A percentile compares a stretch with the other conserved stretches of the same genome.
Conservation (phyloP, 306 rosid genomes). For the Cyclanthera cordifolia region DNA sequence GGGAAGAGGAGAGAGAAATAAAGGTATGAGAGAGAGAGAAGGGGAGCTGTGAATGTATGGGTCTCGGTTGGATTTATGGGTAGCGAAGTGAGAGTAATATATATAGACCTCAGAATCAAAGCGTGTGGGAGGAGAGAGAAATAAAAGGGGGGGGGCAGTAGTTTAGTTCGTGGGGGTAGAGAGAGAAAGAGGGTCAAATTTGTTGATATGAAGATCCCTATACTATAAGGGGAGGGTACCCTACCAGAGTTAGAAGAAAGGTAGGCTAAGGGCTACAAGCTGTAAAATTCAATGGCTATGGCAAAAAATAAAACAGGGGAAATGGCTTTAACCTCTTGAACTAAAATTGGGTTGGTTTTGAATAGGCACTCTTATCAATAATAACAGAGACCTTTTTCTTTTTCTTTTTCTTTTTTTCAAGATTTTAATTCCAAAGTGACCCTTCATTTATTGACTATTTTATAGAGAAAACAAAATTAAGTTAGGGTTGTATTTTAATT, state of each 20-base stretch:
- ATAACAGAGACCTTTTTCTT: too few species aligned
- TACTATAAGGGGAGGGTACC: slow-evolving; percentile 33
- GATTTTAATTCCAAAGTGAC: not conserved
- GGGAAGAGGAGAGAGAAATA: slow-evolving; percentile 2
- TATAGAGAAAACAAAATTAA: not conserved
- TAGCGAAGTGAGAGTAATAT: slow-evolving; percentile 27
- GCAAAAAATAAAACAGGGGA: not conserved
- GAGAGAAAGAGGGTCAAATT: slow-evolving; percentile 16
- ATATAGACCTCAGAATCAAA: slow-evolving; percentile 49
- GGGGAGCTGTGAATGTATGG: slow-evolving; percentile 18
- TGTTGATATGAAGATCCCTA: slow-evolving; percentile 44
- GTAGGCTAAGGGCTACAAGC: not conserved
- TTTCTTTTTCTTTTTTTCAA: too few species aligned
- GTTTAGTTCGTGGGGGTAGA: not conserved
- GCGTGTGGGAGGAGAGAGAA: slow-evolving; percentile 21
- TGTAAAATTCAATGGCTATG: slow-evolving; percentile 13
- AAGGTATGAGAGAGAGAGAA: not conserved
- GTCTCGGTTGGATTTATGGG: slow-evolving; percentile 28
- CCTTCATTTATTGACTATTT: not conserved
- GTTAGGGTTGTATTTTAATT: not conserved
- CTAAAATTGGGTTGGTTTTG: not conserved
- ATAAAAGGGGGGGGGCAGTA: not conserved
- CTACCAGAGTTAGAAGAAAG: slow-evolving; percentile 32
- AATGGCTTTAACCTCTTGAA: not conserved
- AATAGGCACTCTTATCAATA: not conserved